A percentile compares a stretch with the other conserved stretches of the same genome.
Conservation (phyloP, 108 stramenopile genomes). For the Conticribra weissflogii region DNA sequence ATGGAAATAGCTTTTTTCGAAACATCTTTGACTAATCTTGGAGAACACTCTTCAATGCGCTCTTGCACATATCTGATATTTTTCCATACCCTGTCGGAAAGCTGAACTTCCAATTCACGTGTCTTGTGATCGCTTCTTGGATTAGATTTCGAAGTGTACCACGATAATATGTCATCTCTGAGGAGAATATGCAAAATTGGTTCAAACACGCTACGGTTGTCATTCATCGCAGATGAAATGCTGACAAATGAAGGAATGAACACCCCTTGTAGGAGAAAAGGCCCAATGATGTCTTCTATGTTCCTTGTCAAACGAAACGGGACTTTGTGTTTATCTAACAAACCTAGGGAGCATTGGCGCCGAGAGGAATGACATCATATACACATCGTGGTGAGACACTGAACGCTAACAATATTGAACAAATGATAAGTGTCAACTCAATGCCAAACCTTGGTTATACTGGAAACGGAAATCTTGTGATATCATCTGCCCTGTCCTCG, state of each 20-base stretch:
- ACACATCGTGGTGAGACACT: too few species aligned
- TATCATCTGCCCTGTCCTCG: constrained; percentile 53
- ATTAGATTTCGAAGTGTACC: constrained; percentile 79
- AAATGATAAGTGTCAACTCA: constrained; percentile 2
- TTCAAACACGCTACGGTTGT: constrained; percentile 62
- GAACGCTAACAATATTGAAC: neutral
- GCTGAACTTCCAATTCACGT: constrained; percentile 82
- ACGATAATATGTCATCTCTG: constrained; percentile 85
- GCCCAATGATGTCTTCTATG: constrained; percentile 64
- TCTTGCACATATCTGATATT: constrained; percentile 70
- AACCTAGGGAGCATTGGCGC: constrained; percentile 40
- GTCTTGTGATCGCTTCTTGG: constrained; percentile 77
- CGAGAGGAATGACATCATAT: too few species aligned
- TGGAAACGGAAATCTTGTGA: constrained; percentile 78
- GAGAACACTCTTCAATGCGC: constrained; percentile 63
- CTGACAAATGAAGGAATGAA: constrained; percentile 70
- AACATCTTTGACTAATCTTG: constrained; percentile 24
- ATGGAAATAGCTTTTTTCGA: constrained; percentile 32
- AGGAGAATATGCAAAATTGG: constrained; percentile 72
- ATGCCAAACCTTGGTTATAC: constrained; percentile 78
- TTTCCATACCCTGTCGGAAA: constrained; percentile 72
- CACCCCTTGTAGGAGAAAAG: constrained; percentile 64
- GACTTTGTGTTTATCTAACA: constrained; percentile 61
- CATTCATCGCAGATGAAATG: constrained; percentile 61
- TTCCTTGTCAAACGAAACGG: constrained; percentile 89